Evolutionary conservation across 1,139 yeast genomes (phyloP), one percentile per base, ranked within the genome.

Genomic region (Geotrichum phurueaensis): DNA sequence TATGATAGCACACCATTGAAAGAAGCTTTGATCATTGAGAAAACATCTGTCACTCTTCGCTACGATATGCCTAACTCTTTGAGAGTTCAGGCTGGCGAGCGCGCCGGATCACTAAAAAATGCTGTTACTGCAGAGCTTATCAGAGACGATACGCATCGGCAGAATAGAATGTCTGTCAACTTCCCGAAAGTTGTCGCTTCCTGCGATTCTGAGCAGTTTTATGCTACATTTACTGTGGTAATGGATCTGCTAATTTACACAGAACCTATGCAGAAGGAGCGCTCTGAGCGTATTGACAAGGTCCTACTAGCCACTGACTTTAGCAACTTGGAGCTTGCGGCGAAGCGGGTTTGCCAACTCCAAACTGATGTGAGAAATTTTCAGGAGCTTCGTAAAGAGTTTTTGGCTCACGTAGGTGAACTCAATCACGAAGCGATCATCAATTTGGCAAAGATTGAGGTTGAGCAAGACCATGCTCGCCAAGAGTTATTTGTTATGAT

Each of bases 201-300:
- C 45, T 85, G 94, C 57, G 90, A 88, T 62, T 87, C 96, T 0
- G 73, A 73, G 36, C 96, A 91, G 67, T 92, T 89, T 70, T 79
- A 82, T 54, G 81, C 89, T 0, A 73, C 89, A 36, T 87, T 82
- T 70, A 81, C 83, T 57, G 81, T 90, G 55, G 79, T 82, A 3
- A 81, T 84, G 56, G 88, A 88, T 65, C 75, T 91, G 54, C 70
- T 92, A 62, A 76, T 89, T 27, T 87, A 86, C 67, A 77, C 82
- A 5, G 92, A 88, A 66, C 85, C 89, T 3, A 78, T 80, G 51
- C 79, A 81, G 60, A 84, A 83, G 67, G 78, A 80, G 54, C 71
- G 85, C 52, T 79, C 82, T 60, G 85, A 85, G 63, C 79, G 84
- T 51, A 73, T 91, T 53, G 85, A 88, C 60, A 85, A 84, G 66